Percentiles rank a stretch among this genome's conserved stretches.
Conservation (phyloP, 331 rosid genomes). For the Telfairia occidentalis region DNA sequence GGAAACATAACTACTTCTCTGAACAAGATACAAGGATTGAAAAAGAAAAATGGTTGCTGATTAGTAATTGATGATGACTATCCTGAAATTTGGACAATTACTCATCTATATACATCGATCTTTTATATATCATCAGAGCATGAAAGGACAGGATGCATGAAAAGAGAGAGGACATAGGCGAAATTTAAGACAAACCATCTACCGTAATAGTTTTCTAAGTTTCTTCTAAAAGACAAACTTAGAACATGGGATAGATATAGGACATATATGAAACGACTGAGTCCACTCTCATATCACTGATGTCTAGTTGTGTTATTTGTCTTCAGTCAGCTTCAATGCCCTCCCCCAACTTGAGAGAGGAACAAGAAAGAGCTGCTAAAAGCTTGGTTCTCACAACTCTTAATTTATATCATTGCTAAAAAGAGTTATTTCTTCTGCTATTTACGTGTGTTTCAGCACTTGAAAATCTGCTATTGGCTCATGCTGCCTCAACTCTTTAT, state of each 20-base stretch:
- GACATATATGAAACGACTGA: neutral
- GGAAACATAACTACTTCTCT: neutral
- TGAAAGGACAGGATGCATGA: neutral
- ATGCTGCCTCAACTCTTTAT: slow-evolving; percentile 9
- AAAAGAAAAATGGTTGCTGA: neutral
- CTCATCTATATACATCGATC: neutral
- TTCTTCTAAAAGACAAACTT: neutral
- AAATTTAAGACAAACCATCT: neutral
- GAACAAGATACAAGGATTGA: neutral
- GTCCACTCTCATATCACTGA: neutral
- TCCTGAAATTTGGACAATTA: neutral
- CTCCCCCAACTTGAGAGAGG: neutral
- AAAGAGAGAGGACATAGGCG: neutral
- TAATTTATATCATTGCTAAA: neutral
- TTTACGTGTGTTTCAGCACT: slow-evolving; percentile 51
- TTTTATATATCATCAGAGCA: neutral
- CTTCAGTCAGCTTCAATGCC: neutral
- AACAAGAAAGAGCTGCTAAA: neutral
- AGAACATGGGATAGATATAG: neutral
- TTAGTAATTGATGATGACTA: neutral
- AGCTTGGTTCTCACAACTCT: neutral
- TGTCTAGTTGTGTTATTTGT: neutral
- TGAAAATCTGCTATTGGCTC: slow-evolving; percentile 54
- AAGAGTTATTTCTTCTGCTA: neutral
- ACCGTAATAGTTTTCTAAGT: neutral